Conservation (phyloP, 2,329 filamentous ascomycete genomes). For the Trichoderma sp. region DNA sequence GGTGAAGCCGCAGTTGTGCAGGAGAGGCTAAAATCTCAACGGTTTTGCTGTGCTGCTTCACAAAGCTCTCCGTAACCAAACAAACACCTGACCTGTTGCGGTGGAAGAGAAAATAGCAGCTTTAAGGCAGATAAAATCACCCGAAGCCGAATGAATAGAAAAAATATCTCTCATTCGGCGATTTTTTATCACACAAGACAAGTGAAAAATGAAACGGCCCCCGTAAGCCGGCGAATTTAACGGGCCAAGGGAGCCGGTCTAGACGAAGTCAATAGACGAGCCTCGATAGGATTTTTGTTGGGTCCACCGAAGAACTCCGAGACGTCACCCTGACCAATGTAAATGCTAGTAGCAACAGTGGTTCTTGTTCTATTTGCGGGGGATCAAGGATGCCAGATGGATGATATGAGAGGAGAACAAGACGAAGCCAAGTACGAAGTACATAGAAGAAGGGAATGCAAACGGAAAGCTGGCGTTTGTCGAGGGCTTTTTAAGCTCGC, state of each 20-base stretch:
- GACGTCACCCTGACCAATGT: neutral
- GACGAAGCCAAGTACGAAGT: neutral
- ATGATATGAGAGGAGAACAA: neutral
- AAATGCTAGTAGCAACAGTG: neutral
- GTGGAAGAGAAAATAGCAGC: neutral
- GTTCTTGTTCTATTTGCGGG: neutral
- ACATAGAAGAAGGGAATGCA: neutral
- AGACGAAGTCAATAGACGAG: neutral
- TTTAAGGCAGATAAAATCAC: neutral
- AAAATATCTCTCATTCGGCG: neutral
- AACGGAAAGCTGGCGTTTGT: neutral
- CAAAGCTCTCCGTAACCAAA: neutral
- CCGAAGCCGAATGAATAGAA: neutral
- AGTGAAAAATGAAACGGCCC: neutral
- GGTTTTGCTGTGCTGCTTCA: neutral
- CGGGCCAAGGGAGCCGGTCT: neutral
- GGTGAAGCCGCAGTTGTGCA: neutral
- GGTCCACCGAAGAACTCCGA: neutral
- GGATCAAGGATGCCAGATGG: neutral
- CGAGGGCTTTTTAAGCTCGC: neutral
- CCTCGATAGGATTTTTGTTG: constrained; percentile 4
- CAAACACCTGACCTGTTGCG: neutral
- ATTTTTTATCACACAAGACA: neutral
- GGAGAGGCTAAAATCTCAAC: neutral
- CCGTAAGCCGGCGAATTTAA: neutral